phyloP scores from a whole-genome alignment of 139 green algal species.

The Chlorella sp. region DNA sequence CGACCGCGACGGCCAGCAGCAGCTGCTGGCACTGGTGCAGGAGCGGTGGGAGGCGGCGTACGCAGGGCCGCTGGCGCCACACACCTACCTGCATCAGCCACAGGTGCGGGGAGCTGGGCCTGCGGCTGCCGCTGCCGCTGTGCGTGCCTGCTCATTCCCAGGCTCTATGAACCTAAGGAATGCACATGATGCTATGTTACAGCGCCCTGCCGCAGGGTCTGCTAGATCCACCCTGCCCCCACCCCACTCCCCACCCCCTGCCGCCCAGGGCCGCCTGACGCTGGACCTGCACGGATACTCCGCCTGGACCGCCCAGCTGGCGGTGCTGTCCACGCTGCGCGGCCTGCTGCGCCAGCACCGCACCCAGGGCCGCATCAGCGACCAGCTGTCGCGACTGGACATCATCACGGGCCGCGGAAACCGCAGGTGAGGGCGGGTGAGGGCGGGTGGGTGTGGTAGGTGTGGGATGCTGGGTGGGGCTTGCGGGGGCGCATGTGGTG shows the following conservation, averaged over 20 bases:
- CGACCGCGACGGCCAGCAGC: not conserved
- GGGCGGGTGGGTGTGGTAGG: no score
- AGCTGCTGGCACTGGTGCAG: not conserved
- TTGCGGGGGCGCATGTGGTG: no score
- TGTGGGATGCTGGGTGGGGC: no score
- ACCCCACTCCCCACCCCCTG: no score
- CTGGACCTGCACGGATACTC: conserved; percentile 39
- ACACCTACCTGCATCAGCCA: conserved; percentile 20
- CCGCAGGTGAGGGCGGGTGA: not conserved
- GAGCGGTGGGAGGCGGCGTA: not conserved
- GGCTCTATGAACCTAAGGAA: no score
- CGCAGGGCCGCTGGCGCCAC: not conserved
- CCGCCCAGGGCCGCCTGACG: not conserved
- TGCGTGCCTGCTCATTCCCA: no score
- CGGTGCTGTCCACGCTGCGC: conserved; percentile 31
- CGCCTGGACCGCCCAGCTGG: conserved; percentile 44
- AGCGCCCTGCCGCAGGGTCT: no score
- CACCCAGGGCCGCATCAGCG: not conserved
- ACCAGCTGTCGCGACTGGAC: not conserved
- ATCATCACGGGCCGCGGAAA: conserved; percentile 36
- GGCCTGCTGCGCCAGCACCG: conserved; percentile 9
- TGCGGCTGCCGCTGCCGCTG: no score
- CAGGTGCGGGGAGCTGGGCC: not conserved
- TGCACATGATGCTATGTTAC: no score
- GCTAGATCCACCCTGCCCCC: no score